Evolutionary conservation across 2,329 filamentous ascomycete genomes (phyloP).

Genomic region (Colletotrichum kahawae): DNA sequence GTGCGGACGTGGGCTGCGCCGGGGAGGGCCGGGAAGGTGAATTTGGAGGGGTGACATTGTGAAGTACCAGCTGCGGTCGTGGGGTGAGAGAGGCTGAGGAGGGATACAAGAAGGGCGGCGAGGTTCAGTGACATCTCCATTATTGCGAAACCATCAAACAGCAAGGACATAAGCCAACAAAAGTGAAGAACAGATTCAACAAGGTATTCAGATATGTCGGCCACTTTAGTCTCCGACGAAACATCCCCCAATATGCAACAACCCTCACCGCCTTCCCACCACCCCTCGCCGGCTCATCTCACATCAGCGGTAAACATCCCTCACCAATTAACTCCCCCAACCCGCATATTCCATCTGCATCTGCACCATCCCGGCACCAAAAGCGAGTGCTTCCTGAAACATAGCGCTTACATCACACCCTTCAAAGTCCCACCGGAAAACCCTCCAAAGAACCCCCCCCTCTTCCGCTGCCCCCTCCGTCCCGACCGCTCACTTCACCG

Average conservation of each 20-base stretch:
- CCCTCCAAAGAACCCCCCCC: no score
- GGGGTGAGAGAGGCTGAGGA: no score
- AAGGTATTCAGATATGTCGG: background rate
- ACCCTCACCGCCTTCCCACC: background rate
- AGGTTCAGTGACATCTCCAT: accelerated
- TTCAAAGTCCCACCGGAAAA: no score
- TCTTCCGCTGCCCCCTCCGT: no score
- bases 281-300: background rate
- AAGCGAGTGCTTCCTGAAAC: background rate
- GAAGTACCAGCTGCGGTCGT: no score
- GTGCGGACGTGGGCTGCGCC: background rate
- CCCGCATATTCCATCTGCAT: background rate
- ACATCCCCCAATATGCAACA: no score
- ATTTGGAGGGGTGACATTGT: background rate
- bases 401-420: background rate
- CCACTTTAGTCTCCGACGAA: no score
- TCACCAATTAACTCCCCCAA: background rate
- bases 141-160: background rate
- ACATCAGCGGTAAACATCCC: background rate
- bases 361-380: background rate
- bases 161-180: no score
- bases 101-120: background rate
- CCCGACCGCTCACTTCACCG: no score
- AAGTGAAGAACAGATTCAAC: no score
- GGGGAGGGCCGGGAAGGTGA: background rate